These are phyloP conservation scores for Priceomyces fermenticarens DNA, from an alignment of 805 yeast genomes.

Conservation along the genomic window DNA sequence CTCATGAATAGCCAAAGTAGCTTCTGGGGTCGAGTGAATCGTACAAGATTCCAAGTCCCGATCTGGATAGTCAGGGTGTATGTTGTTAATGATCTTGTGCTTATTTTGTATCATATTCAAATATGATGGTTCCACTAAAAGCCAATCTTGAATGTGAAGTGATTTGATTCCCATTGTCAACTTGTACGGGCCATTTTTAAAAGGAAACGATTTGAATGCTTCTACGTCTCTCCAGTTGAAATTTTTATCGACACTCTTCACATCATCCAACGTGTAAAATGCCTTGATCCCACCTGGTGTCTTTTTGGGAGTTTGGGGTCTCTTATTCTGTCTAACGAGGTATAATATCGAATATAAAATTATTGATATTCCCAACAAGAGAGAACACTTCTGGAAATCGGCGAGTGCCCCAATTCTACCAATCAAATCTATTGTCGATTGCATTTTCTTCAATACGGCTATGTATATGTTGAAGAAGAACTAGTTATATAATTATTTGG, in stretches of 20 bases:
- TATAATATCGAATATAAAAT: no score
- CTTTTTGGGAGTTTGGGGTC: no score
- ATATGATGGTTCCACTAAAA: constrained; percentile 37
- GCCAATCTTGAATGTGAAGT: constrained; percentile 38
- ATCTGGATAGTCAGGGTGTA: constrained; percentile 30
- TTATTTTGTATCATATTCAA: constrained; percentile 23
- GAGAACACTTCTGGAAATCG: no score
- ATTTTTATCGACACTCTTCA: constrained; percentile 15
- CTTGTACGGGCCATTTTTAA: constrained; percentile 56
- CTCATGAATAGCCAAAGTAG: constrained; percentile 32
- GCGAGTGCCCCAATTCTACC: no score
- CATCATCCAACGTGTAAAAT: constrained; percentile 1
- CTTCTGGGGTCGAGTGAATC: constrained; percentile 30
- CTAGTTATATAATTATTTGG: no score
- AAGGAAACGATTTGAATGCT: constrained; percentile 43
- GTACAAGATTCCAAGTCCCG: constrained; percentile 27
- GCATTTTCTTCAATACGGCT: no score
- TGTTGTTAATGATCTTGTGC: constrained; percentile 24
- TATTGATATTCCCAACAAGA: no score
- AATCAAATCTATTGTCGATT: no score
- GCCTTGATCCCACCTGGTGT: neutral
- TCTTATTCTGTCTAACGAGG: no score
- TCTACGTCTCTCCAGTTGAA: constrained; percentile 25
- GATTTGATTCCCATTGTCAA: constrained; percentile 61
- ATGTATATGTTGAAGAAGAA: no score